Evolutionary conservation across 1,284 basidiomycete species (phyloP).

Genomic region (Leccinum ponderosum): DNA sequence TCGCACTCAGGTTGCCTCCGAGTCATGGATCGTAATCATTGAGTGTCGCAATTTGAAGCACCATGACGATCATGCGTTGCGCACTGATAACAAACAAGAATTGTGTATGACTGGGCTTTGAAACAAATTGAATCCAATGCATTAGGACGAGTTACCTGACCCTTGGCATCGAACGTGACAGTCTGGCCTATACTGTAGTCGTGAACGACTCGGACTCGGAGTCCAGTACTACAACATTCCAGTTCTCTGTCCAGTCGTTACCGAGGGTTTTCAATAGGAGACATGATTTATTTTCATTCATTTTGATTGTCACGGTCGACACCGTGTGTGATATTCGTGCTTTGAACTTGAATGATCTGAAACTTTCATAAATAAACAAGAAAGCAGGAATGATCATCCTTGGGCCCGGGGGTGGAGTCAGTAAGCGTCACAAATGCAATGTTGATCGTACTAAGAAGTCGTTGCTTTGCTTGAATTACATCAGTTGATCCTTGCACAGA

Average conservation of each 20-base stretch:
- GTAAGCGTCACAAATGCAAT: constrained; percentile 99
- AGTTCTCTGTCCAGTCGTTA: constrained; percentile 97
- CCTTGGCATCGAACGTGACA: too few relatives aligned
- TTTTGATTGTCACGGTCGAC: constrained; percentile 79
- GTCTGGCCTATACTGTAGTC: too few relatives aligned
- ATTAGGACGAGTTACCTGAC: too few relatives aligned
- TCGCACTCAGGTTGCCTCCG: too few relatives aligned
- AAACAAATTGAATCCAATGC: too few relatives aligned
- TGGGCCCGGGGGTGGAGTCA: constrained; percentile 84
- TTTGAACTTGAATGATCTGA: constrained; percentile 74
- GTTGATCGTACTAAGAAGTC: constrained; percentile 75
- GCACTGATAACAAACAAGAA: too few relatives aligned
- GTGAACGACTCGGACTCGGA: too few relatives aligned
- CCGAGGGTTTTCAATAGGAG: constrained; percentile 93
- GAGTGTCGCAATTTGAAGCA: too few relatives aligned
- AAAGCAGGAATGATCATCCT: constrained; percentile 99
- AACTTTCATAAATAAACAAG: constrained; percentile 70
- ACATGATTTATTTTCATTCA: constrained; percentile 99
- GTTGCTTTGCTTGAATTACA: not conserved
- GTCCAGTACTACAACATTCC: constrained; percentile 73
- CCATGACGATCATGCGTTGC: too few relatives aligned
- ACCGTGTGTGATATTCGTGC: constrained; percentile 94
- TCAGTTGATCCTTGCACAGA: constrained; percentile 45
- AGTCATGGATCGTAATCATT: too few relatives aligned
- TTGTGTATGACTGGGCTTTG: too few relatives aligned